Conservation (phyloP, 2,329 filamentous ascomycete genomes). For the Fragosphaeria purpurea region DNA sequence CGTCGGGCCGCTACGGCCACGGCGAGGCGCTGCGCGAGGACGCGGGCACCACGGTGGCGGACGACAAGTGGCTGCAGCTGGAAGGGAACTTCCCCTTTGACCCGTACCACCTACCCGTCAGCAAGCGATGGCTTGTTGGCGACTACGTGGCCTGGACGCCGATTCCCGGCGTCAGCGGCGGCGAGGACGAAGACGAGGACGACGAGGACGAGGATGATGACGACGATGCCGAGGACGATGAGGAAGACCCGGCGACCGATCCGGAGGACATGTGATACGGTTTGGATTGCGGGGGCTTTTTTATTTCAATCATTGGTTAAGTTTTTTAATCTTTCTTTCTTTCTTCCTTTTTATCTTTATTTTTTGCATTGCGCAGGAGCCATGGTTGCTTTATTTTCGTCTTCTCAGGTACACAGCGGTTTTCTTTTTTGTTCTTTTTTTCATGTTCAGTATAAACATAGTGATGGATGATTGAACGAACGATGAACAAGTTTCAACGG, state of each 20-base stretch:
- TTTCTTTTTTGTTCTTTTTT: too few relatives aligned
- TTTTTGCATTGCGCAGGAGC: too few relatives aligned
- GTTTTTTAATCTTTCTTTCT: too few relatives aligned
- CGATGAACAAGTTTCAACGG: too few relatives aligned
- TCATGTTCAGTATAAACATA: too few relatives aligned
- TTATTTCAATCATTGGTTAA: too few relatives aligned
- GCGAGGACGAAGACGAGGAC: slow-evolving; percentile 41
- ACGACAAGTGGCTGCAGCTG: slow-evolving; percentile 73
- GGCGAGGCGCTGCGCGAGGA: slow-evolving; percentile 40
- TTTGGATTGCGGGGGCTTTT: too few relatives aligned
- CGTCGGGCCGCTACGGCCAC: slow-evolving; percentile 45
- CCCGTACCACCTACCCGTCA: slow-evolving; percentile 81
- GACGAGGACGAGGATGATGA: slow-evolving; percentile 34
- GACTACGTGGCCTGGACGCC: slow-evolving; percentile 76
- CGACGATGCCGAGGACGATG: slow-evolving; percentile 24
- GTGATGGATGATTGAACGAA: too few relatives aligned
- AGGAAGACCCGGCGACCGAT: not conserved
- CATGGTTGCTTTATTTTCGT: too few relatives aligned
- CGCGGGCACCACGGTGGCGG: slow-evolving; percentile 42
- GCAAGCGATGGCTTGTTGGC: slow-evolving; percentile 75
- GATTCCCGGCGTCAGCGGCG: slow-evolving; percentile 58
- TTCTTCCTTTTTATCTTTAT: too few relatives aligned
- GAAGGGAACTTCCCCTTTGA: slow-evolving; percentile 97
- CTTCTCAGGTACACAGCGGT: too few relatives aligned
- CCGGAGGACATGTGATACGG: slow-evolving; percentile 1